Evolutionary conservation across 805 yeast genomes (phyloP).

Genomic region (Ogataea trehaloabstinens): DNA sequence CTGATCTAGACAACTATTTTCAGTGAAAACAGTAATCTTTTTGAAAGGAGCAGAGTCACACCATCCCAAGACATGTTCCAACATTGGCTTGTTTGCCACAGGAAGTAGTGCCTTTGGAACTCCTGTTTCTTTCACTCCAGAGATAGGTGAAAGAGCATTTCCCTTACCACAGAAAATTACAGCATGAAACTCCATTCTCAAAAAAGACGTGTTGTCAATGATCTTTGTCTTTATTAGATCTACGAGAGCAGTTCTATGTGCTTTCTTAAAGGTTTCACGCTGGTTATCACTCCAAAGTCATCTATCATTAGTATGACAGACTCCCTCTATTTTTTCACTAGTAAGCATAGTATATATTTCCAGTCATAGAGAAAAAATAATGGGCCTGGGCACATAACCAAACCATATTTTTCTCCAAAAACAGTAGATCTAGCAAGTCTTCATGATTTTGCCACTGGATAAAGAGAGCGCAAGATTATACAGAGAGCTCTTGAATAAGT

Average conservation of each 20-base stretch:
- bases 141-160: conserved; percentile 65
- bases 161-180: conserved; percentile 89
- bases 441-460: background rate
- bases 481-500: too few relatives aligned
- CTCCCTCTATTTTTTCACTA: too few relatives aligned
- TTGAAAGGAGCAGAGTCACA: conserved; percentile 83
- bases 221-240: background rate
- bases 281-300: too few relatives aligned
- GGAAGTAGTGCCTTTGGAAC: conserved; percentile 84
- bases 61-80: conserved; percentile 88
- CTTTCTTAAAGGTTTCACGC: too few relatives aligned
- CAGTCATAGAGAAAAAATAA: too few relatives aligned
- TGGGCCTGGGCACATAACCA: too few relatives aligned
- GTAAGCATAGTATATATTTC: too few relatives aligned
- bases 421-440: too few relatives aligned
- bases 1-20: conserved; percentile 43
- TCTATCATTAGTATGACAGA: too few relatives aligned
- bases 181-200: conserved; percentile 88
- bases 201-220: background rate
- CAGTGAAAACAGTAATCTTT: conserved; percentile 59
- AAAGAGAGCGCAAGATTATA: background rate
- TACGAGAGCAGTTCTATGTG: too few relatives aligned
- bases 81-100: conserved; percentile 84
- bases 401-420: too few relatives aligned
- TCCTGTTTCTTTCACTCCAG: conserved; percentile 60